Evolutionary conservation across 495 filamentous ascomycete species (phyloP).

Genomic region (Annulohypoxylon bovei): DNA sequence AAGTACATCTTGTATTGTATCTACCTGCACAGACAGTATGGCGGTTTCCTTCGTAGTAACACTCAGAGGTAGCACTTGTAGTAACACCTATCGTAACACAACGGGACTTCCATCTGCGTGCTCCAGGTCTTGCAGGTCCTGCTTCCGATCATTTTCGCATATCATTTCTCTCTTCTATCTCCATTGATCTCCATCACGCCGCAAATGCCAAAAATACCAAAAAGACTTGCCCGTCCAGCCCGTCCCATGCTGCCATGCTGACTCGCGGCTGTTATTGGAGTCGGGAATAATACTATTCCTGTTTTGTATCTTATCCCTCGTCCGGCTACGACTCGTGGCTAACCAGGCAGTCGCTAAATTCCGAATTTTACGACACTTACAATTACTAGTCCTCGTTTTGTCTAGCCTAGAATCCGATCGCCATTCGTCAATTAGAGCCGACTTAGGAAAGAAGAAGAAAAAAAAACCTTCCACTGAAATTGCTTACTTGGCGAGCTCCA

Average conservation of each 20-base stretch:
- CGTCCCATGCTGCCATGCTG: constrained; percentile 2
- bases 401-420: constrained; percentile 14
- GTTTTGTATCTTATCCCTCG: neutral
- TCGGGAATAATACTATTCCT: constrained; percentile 8
- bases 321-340: constrained; percentile 7
- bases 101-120: constrained; percentile 25
- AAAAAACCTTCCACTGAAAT: constrained; percentile 19
- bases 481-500: constrained; percentile 33
- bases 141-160: constrained; percentile 39
- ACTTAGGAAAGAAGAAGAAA: constrained; percentile 6
- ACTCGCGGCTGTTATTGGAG: constrained; percentile 12
- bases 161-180: constrained; percentile 5
- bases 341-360: constrained; percentile 25
- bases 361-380: constrained; percentile 31
- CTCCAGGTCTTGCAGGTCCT: constrained; percentile 19
- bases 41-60: neutral
- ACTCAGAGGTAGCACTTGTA: constrained; percentile 2
- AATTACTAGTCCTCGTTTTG: constrained; percentile 8
- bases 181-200: constrained; percentile 13
- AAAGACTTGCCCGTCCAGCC: neutral
- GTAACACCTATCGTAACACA: constrained; percentile 31
- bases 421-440: constrained; percentile 39
- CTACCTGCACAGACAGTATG: neutral
- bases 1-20: neutral
- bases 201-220: too few relatives aligned